Base-by-base conservation (phyloP, 108 stramenopile species). In the Skeletonema menzelii region DNA sequence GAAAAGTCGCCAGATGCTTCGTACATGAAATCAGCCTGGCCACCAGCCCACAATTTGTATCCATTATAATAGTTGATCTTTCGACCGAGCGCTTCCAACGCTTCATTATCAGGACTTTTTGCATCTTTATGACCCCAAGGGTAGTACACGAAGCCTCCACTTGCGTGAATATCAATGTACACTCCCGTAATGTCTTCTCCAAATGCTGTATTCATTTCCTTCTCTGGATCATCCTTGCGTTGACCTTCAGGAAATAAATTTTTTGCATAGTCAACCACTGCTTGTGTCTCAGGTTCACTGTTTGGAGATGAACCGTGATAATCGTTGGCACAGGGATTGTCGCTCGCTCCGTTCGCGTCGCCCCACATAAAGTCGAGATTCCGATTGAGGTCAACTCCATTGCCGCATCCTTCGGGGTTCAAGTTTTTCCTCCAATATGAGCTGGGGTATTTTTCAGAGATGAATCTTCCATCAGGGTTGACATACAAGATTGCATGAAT, bases 341-440 rank as follows among this genome's bases (percentile, higher is more conserved):
- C 34, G 19, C 57, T 62, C 15, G 83, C 70, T 12, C 88, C 88
- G 35, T 53, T 31, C 11, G 19, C 19, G 8, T 53, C 42, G 3
- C 85, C 85, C 88, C 88, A 88, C 32, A 47, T 34, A 24, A 83
- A 86, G 46, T 73, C 72, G 44, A 70, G 86, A 46, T 88, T 88
- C 14, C 86, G 82, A 73, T 89, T 89, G 31, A 89, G 49, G 59
- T 89, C 88, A 19, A 87, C 86, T 2, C 88, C 88, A 32, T 30
- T 47, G 1, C 42, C 24, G n/a, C 63, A 55, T 4, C 38, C 53
- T 28, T 70, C 63, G 2, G 65, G 58, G 27, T 82, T 82, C 22
- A 80, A 34, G 63, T 88, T 88, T 69, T 88, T 88, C 10, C 87
- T 69, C 57, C 73, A 69, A 0, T 34, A 56, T 1, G 19, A 30